Evolutionary conservation across 352 stramenopile genomes (phyloP).

Genomic region (Globisporangium perplexum): DNA sequence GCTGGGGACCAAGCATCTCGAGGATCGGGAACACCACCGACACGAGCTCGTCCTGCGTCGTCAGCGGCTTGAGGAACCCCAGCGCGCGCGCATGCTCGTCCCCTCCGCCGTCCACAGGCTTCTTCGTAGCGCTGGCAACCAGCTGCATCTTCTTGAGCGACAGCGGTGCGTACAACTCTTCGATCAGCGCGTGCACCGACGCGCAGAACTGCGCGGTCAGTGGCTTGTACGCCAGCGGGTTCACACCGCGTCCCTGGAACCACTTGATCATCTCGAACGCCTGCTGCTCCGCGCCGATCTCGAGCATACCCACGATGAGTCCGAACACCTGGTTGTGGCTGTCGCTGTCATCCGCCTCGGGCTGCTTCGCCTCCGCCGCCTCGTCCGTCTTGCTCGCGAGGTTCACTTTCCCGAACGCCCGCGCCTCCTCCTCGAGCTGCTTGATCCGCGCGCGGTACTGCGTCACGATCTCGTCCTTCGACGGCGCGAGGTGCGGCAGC

Average conservation of each 20-base stretch:
- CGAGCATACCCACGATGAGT: constrained; percentile 73
- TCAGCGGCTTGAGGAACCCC: constrained; percentile 14
- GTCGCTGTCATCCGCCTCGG: constrained; percentile 17
- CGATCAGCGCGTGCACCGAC: constrained; percentile 63
- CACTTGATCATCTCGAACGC: constrained; percentile 80
- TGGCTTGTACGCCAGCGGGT: constrained; percentile 61
- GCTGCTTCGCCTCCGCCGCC: constrained; percentile 1
- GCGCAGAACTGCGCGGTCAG: constrained; percentile 58
- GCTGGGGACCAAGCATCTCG: constrained; percentile 52
- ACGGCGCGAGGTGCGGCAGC: constrained; percentile 72
- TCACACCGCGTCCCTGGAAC: constrained; percentile 61
- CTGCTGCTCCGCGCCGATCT: constrained; percentile 54
- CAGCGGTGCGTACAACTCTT: constrained; percentile 43
- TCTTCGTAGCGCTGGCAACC: constrained; percentile 17
- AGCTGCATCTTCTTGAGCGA: constrained; percentile 52
- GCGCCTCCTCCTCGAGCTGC: constrained; percentile 50
- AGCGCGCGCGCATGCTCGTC: background rate
- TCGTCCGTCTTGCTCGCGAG: constrained; percentile 39
- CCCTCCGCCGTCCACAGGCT: background rate
- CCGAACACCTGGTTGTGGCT: constrained; percentile 78
- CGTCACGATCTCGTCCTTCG: constrained; percentile 53
- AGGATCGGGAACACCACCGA: constrained; percentile 50
- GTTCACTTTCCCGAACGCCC: constrained; percentile 72
- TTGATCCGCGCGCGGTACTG: constrained; percentile 27
- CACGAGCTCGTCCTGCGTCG: constrained; percentile 37